phyloP scores from a whole-genome alignment of 192 early-diverging fungal genomes.

The Coemansia sp. region DNA sequence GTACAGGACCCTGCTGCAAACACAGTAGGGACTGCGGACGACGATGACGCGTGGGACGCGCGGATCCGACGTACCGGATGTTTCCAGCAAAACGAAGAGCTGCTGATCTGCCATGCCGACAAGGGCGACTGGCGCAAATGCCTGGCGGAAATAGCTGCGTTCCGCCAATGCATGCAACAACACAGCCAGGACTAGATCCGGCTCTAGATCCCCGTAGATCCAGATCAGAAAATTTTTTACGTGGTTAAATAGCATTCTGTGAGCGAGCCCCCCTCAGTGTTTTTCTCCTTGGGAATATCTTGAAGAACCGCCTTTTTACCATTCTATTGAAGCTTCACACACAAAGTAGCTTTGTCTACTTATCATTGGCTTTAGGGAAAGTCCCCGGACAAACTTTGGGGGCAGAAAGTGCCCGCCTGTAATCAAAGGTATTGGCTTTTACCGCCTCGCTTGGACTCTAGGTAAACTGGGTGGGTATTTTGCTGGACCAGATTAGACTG shows the following conservation, averaged over 20 bases:
- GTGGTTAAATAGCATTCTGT: too few species aligned
- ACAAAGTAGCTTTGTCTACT: conserved; percentile 18
- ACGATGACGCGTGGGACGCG: conserved; percentile 75
- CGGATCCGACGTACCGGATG: conserved; percentile 79
- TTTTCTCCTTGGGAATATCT: conserved; percentile 42
- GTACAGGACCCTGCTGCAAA: too few species aligned
- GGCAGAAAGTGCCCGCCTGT: conserved; percentile 54
- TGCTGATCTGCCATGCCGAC: conserved; percentile 80
- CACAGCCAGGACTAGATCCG: not conserved
- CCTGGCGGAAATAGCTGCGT: conserved; percentile 66
- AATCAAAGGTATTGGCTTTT: conserved; percentile 43
- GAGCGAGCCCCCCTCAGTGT: not conserved
- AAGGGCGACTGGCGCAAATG: conserved; percentile 87
- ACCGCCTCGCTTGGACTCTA: not conserved
- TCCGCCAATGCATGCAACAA: conserved; percentile 64
- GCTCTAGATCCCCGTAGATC: not conserved
- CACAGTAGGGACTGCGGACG: conserved; percentile 54
- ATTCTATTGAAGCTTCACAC: conserved; percentile 43
- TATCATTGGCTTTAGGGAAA: conserved; percentile 45
- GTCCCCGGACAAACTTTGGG: conserved; percentile 50
- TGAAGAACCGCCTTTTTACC: conserved; percentile 46
- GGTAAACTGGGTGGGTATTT: too few species aligned
- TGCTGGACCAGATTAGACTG: too few species aligned
- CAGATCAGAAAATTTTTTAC: conserved; percentile 6
- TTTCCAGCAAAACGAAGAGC: conserved; percentile 66